Base-by-base conservation (phyloP, 768 basidiomycete genomes). In the Mycena alexandri region DNA sequence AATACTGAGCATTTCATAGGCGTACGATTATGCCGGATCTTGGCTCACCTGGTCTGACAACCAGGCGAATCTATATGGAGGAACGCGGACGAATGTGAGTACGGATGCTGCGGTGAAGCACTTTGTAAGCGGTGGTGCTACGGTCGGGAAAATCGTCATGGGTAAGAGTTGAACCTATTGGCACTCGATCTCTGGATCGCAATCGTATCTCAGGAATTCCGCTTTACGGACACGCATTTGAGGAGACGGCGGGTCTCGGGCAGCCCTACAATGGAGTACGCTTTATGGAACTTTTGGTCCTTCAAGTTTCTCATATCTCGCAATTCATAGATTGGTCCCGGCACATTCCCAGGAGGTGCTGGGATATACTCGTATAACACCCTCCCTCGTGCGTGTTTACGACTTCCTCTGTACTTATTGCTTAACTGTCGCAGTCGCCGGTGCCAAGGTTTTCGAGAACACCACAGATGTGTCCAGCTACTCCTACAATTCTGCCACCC, bases 191-290 rank as follows among this genome's bases (percentile, higher is more conserved):
- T 46, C 17, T 2, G 16, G 19, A 8, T 50, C 8, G 11, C n/a
- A 19, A 58, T 14, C 22, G 14, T 63, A 44, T n/a, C 21, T 34
- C 48, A 84, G 89, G 93, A 58, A 90, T 94, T 75, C 94, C 94
- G 5, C 81, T 94, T 5, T 95, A 94, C 72, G 93, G 93, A 0
- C 89, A 89, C 71, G 88, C 90, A 1, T 95, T 94, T 73, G 89
- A 92, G 73, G 79, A 86, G 36, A 94, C 93, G 0, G 72, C 75
- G 41, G 90, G 91, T 8, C 81, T 94, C 64, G 92, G 92, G 7
- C 79, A 84, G 44, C 75, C 92, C 5, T 95, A 89, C 80, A 86
- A 75, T 33, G 92, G 93, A 16, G 89, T 91, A 75, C 74, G 84
- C 71, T 0, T 17, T 41, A 29, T 29, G 3, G 29, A 29, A 29